Conservation (phyloP, 768 basidiomycete genomes). For the Austroboletus festivus region DNA sequence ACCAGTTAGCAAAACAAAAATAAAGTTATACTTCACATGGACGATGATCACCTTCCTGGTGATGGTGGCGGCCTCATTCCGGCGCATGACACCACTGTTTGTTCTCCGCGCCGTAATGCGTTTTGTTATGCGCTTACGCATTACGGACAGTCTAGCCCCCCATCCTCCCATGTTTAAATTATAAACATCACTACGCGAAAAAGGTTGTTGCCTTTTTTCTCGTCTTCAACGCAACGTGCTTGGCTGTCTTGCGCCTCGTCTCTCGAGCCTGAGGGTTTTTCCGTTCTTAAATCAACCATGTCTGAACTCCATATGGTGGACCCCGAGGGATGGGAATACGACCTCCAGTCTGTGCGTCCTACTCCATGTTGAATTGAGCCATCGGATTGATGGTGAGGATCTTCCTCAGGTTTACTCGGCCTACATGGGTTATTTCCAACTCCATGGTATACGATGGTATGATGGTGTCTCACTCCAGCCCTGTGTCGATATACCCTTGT, state of each 20-base stretch:
- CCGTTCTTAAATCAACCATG: too few relatives aligned
- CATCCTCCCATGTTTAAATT: constrained; percentile 15
- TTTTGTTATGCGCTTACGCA: constrained; percentile 13
- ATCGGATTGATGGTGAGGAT: constrained; percentile 1
- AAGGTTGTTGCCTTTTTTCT: neutral
- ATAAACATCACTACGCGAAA: too few relatives aligned
- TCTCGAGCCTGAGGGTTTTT: too few relatives aligned
- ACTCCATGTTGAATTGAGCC: neutral
- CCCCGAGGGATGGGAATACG: constrained; percentile 75
- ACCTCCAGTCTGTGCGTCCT: constrained; percentile 66
- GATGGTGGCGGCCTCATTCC: constrained; percentile 23
- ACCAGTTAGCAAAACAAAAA: neutral
- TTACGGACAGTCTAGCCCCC: constrained; percentile 8
- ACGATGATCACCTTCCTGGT: constrained; percentile 2
- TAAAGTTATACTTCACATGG: constrained; percentile 2
- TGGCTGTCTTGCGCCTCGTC: neutral
- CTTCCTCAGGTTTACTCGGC: constrained; percentile 57
- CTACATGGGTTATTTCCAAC: constrained; percentile 77
- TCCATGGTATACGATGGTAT: constrained; percentile 66
- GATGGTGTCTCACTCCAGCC: neutral
- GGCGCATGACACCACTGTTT: constrained; percentile 8
- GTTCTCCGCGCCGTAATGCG: constrained; percentile 17
- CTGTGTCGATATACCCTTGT: constrained; percentile 1
- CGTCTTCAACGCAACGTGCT: neutral
- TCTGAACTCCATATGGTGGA: constrained; percentile 72